A percentile compares a stretch with the other conserved stretches of the same genome.
phyloP scores from a whole-genome alignment of 225 moss, liverwort and hornwort species.

The Ulota crispa region DNA sequence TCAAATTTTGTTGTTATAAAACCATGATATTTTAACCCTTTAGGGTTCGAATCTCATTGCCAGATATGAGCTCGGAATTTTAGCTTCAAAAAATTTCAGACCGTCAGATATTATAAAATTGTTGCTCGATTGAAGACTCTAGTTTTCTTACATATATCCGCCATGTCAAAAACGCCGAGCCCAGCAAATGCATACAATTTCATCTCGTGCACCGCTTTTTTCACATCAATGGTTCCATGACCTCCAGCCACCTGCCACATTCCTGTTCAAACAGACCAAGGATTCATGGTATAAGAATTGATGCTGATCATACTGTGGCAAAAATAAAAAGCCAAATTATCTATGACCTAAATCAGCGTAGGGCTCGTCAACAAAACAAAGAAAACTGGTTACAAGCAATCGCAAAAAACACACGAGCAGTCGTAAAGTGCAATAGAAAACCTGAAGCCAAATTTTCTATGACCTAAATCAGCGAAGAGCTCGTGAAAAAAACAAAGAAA shows the following conservation, averaged over 20 bases:
- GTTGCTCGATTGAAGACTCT: neutral
- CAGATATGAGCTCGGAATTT: neutral
- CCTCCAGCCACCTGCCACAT: conserved; percentile 73
- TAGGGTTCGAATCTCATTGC: neutral
- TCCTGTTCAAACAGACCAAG: conserved; percentile 28
- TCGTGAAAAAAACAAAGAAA: neutral
- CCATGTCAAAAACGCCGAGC: conserved; percentile 62
- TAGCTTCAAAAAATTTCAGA: neutral
- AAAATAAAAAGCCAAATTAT: neutral
- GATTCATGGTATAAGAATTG: neutral
- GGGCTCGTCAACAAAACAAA: neutral
- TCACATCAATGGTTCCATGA: conserved; percentile 51
- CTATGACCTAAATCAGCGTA: neutral
- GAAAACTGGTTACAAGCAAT: neutral
- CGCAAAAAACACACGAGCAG: neutral
- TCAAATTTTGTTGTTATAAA: neutral
- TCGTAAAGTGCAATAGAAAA: neutral
- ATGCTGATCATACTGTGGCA: neutral
- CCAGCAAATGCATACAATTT: conserved; percentile 55
- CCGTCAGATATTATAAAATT: neutral
- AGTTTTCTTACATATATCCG: conserved; percentile 52
- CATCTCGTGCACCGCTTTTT: conserved; percentile 56
- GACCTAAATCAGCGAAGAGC: neutral
- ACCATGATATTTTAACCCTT: neutral
- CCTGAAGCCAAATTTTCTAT: too few species aligned